These are phyloP conservation scores for Eremochloa ophiuroides DNA, from an alignment of 176 grass and related monocot genomes.

Conservation along the genomic window DNA sequence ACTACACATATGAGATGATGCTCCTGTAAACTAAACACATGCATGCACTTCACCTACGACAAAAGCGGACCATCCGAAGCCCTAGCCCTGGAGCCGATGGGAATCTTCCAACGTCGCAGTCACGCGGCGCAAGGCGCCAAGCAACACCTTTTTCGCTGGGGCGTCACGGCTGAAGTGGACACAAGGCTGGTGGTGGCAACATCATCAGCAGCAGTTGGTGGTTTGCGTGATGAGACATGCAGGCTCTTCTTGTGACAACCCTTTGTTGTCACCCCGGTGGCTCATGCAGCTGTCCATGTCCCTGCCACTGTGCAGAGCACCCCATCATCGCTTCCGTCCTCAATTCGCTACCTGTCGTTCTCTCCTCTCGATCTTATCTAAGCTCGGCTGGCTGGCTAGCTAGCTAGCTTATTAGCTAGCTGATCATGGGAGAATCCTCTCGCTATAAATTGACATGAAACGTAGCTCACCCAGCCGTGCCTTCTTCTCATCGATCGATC, in stretches of 20 bases:
- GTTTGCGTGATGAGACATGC: conserved; percentile 14
- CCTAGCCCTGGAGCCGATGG: conserved; percentile 4
- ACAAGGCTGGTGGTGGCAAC: neutral
- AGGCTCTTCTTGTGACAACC: neutral
- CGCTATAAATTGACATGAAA: conserved; percentile 27
- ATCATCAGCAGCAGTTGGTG: neutral
- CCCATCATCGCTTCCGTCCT: neutral
- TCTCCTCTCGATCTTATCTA: conserved; percentile 27
- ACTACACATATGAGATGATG: neutral
- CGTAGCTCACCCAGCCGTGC: neutral
- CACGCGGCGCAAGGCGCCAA: conserved; percentile 10
- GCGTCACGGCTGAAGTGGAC: conserved; percentile 21
- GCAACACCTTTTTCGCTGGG: conserved; percentile 39
- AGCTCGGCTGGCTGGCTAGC: no score
- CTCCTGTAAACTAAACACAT: neutral
- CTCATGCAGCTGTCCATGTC: conserved; percentile 37
- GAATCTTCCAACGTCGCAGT: conserved; percentile 32
- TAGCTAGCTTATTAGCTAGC: no score
- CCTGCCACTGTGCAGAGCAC: neutral
- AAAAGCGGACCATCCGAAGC: conserved; percentile 30
- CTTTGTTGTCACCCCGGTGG: conserved; percentile 34
- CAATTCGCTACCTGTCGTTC: neutral
- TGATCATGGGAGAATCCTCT: neutral
- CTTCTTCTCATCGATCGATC: neutral
- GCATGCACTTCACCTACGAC: neutral